A percentile compares a stretch with the other conserved stretches of the same genome.
Conservation (phyloP, 495 filamentous ascomycete genomes). For the Penicillium roqueforti region DNA sequence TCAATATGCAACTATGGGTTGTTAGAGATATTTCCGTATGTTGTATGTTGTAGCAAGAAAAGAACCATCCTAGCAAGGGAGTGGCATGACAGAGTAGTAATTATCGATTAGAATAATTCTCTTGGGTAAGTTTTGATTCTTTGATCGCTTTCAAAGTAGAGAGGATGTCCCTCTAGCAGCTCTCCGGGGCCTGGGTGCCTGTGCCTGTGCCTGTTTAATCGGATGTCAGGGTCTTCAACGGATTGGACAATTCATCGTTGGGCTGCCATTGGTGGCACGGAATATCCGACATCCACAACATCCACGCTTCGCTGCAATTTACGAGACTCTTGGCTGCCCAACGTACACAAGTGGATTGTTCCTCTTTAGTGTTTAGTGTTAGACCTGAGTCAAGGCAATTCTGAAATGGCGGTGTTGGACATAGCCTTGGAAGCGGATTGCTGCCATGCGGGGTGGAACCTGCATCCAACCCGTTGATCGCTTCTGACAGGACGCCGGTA, state of each 20-base stretch:
- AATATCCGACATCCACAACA: neutral
- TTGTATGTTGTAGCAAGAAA: neutral
- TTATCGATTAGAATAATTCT: neutral
- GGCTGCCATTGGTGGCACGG: constrained; percentile 12
- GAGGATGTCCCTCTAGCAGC: neutral
- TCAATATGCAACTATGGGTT: neutral
- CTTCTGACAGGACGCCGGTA: neutral
- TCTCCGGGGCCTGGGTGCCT: neutral
- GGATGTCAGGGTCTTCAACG: neutral
- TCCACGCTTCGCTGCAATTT: neutral
- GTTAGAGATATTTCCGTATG: neutral
- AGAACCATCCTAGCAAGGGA: neutral
- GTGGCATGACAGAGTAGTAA: neutral
- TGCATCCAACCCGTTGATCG: constrained; percentile 6
- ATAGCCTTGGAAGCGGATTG: neutral
- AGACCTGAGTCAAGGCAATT: neutral
- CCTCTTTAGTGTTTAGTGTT: neutral
- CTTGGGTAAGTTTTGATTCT: neutral
- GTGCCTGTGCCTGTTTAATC: neutral
- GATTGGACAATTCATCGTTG: constrained; percentile 10
- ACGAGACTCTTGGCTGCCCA: neutral
- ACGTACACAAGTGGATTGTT: neutral
- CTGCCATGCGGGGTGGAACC: constrained; percentile 3
- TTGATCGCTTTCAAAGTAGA: neutral
- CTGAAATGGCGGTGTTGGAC: constrained; percentile 8